Percentiles rank a stretch among this genome's conserved stretches.
Evolutionary conservation across 768 basidiomycete genomes (phyloP).

Genomic region (Ramaria rubella): DNA sequence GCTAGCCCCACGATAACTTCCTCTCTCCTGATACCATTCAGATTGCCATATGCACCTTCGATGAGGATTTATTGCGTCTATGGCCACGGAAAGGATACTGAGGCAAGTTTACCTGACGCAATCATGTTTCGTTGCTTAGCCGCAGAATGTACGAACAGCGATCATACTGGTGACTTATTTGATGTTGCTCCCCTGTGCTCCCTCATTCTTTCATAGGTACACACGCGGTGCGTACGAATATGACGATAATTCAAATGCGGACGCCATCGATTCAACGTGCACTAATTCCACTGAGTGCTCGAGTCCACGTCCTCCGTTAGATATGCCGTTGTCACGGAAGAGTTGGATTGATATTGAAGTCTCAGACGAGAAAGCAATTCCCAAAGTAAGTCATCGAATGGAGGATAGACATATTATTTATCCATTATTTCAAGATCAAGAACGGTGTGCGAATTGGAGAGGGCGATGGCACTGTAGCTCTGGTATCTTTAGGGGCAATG

Average conservation of each 20-base stretch:
- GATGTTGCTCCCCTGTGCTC: neutral
- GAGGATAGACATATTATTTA: neutral
- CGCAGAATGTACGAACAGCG: constrained; percentile 38
- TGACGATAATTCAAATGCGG: constrained; percentile 44
- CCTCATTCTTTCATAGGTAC: constrained; percentile 42
- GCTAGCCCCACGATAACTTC: neutral
- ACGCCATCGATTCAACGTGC: constrained; percentile 39
- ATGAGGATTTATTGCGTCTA: constrained; percentile 93
- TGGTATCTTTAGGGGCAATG: constrained; percentile 89
- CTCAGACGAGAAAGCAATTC: constrained; percentile 52
- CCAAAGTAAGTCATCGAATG: constrained; percentile 38
- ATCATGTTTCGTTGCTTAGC: constrained; percentile 3
- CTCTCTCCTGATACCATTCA: constrained; percentile 20
- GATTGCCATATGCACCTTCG: constrained; percentile 82
- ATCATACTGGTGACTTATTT: constrained; percentile 66
- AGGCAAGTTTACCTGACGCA: constrained; percentile 41
- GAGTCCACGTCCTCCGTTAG: constrained; percentile 40
- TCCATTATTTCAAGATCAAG: constrained; percentile 37
- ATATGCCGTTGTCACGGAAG: constrained; percentile 47
- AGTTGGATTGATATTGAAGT: constrained; percentile 86
- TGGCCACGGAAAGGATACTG: constrained; percentile 93
- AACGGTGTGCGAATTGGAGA: constrained; percentile 92
- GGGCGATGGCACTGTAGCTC: constrained; percentile 89
- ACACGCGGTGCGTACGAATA: constrained; percentile 61
- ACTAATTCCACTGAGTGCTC: constrained; percentile 40